Conservation (phyloP, 2,329 filamentous ascomycete species). For the Alternaria sp. region DNA sequence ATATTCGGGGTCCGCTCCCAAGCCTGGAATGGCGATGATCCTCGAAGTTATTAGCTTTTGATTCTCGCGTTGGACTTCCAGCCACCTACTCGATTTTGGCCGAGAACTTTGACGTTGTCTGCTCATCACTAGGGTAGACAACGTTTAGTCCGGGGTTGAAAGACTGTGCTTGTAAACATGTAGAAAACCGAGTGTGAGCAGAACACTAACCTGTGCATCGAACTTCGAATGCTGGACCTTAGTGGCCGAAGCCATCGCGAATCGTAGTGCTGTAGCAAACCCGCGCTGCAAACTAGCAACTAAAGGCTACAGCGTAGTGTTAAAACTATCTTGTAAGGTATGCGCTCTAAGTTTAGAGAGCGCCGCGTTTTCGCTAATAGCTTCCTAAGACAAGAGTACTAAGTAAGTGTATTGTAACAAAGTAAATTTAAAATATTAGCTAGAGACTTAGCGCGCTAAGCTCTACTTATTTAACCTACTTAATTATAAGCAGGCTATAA, state of each 20-base stretch:
- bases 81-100: slow-evolving; percentile 21
- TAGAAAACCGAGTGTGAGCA: background rate
- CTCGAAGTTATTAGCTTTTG: slow-evolving; percentile 15
- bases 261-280: background rate
- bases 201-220: slow-evolving; percentile 18
- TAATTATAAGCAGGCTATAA: no score
- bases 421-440: no score
- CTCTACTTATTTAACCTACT: no score
- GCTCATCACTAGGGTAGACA: slow-evolving; percentile 24
- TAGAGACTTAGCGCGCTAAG: no score
- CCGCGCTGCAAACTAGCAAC: background rate
- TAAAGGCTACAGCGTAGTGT: background rate
- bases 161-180: slow-evolving; percentile 3
- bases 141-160: slow-evolving; percentile 22
- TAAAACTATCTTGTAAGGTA: background rate
- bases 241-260: slow-evolving; percentile 18
- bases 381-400: no score
- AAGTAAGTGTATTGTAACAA: no score
- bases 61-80: background rate
- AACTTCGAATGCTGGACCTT: slow-evolving; percentile 23
- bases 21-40: slow-evolving; percentile 39
- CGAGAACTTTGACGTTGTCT: slow-evolving; percentile 8
- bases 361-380: background rate
- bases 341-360: background rate
- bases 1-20: slow-evolving; percentile 37